Evolutionary conservation across 2,329 filamentous ascomycete genomes (phyloP).

Genomic region (Fusarium euwallaceae): DNA sequence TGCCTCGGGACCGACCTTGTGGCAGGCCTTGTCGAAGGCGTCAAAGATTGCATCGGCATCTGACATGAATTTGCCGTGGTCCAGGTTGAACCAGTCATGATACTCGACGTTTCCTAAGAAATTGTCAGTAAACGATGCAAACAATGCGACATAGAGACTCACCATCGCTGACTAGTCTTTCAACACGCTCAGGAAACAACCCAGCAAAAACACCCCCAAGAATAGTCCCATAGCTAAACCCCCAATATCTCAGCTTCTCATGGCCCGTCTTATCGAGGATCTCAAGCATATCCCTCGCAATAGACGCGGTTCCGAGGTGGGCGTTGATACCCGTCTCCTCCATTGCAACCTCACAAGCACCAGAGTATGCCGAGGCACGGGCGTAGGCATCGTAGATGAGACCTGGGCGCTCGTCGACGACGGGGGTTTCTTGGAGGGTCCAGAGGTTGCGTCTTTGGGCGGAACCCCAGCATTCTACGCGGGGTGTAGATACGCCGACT

Average conservation of each 20-base stretch:
- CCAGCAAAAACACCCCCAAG: slow-evolving; percentile 66
- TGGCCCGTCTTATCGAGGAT: slow-evolving; percentile 58
- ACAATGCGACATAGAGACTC: slow-evolving; percentile 23
- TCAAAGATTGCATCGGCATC: slow-evolving; percentile 68
- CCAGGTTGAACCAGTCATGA: slow-evolving; percentile 64
- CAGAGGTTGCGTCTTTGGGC: slow-evolving; percentile 58
- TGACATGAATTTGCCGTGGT: slow-evolving; percentile 61
- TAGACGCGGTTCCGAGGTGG: slow-evolving; percentile 59
- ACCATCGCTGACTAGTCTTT: slow-evolving; percentile 65
- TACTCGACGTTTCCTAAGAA: slow-evolving; percentile 63
- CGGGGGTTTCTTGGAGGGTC: slow-evolving; percentile 58
- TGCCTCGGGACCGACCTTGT: slow-evolving; percentile 61
- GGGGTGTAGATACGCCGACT: slow-evolving; percentile 63
- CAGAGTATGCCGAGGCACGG: slow-evolving; percentile 57
- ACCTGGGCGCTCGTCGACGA: slow-evolving; percentile 62
- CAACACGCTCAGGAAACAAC: slow-evolving; percentile 65
- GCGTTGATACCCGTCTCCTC: slow-evolving; percentile 53
- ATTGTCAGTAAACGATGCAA: not conserved
- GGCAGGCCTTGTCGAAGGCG: slow-evolving; percentile 67
- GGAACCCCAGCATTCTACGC: slow-evolving; percentile 65
- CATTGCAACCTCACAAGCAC: slow-evolving; percentile 58
- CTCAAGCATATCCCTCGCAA: slow-evolving; percentile 63
- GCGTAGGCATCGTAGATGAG: slow-evolving; percentile 61
- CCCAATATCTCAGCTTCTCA: slow-evolving; percentile 64
- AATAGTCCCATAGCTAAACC: slow-evolving; percentile 67